Conservation (phyloP, 2,329 filamentous ascomycete genomes). For the Escovopsis weberi region DNA sequence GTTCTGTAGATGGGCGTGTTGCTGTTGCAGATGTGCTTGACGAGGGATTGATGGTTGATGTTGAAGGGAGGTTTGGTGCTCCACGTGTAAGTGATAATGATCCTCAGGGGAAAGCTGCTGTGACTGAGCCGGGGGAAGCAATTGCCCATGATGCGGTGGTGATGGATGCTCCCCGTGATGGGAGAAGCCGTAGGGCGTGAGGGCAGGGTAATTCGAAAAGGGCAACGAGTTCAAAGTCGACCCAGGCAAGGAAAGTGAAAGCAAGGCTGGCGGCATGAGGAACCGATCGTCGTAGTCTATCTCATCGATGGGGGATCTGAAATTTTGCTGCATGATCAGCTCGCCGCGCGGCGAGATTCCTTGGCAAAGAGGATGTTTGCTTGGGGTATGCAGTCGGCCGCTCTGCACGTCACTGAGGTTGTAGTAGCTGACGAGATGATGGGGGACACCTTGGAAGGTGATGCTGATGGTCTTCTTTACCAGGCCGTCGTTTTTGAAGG, state of each 20-base stretch:
- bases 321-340: conserved; percentile 48
- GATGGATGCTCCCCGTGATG: neutral
- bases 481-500: conserved; percentile 68
- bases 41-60: neutral
- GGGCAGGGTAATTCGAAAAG: conserved; percentile 1
- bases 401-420: conserved; percentile 62
- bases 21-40: neutral
- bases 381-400: conserved; percentile 43
- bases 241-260: conserved; percentile 4
- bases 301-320: conserved; percentile 51
- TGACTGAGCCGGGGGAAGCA: neutral
- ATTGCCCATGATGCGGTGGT: neutral
- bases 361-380: conserved; percentile 24
- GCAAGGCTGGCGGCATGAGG: conserved; percentile 4
- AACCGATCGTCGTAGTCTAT: conserved; percentile 23
- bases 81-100: neutral
- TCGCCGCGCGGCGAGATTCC: conserved; percentile 40
- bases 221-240: no score
- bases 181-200: conserved; percentile 5
- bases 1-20: neutral
- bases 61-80: neutral
- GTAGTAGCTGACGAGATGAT: conserved; percentile 86
- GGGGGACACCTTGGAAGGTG: conserved; percentile 55
- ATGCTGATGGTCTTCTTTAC: conserved; percentile 92
- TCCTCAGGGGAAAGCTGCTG: neutral